Evolutionary conservation across 305 asterid genomes (phyloP).

Genomic region (Fraxinus baroniana): DNA sequence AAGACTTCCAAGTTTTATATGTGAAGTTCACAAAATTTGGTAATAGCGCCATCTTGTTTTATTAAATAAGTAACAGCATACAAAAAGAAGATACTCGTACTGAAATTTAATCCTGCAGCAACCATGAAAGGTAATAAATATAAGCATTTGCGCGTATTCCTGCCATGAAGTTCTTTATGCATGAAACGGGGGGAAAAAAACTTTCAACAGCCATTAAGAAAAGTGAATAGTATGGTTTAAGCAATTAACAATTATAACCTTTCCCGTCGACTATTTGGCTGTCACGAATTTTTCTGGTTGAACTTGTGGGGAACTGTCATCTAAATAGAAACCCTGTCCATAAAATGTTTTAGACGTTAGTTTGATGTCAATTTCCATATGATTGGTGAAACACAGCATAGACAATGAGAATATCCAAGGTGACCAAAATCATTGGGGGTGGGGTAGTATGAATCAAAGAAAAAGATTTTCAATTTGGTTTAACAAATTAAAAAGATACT

Average conservation of each 20-base stretch:
- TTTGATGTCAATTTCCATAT: not conserved
- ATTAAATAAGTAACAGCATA: constrained; percentile 47
- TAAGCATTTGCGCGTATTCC: constrained; percentile 19
- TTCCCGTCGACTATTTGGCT: constrained; percentile 77
- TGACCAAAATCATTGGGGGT: not conserved
- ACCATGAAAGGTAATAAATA: constrained; percentile 36
- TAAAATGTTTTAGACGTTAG: constrained; percentile 12
- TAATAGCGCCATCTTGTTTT: constrained; percentile 53
- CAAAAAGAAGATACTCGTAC: constrained; percentile 54
- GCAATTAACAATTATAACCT: constrained; percentile 45
- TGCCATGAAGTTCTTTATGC: constrained; percentile 18
- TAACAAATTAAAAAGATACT: not conserved
- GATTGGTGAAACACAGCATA: not conserved
- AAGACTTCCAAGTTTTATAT: constrained; percentile 41
- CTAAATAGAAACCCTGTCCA: constrained; percentile 78
- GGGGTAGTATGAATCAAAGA: not conserved
- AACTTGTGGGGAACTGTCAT: constrained; percentile 38
- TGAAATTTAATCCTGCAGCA: constrained; percentile 76
- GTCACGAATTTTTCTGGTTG: constrained; percentile 83
- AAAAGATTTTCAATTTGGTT: not conserved
- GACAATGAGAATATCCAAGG: not conserved
- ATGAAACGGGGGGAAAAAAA: not conserved
- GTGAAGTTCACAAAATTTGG: constrained; percentile 46
- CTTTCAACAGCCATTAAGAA: not conserved
- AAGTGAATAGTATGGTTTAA: not conserved